phyloP scores from a whole-genome alignment of 2,329 filamentous ascomycete genomes.

The Hymenoscyphus fraxineus region DNA sequence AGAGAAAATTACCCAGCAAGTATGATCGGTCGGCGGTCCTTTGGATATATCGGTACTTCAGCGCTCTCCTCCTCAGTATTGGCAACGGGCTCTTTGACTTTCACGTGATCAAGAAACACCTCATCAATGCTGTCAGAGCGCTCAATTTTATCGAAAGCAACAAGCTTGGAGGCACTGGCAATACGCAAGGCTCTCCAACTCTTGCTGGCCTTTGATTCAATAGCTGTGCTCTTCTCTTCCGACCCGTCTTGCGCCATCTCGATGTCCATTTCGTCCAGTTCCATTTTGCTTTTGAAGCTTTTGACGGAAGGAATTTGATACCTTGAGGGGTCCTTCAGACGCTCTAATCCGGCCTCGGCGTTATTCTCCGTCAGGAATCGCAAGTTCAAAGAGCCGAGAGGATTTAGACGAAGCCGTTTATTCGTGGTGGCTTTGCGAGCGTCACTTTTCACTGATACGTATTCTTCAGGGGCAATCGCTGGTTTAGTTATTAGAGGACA shows the following conservation, averaged over 20 bases:
- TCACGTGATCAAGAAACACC: constrained; percentile 49
- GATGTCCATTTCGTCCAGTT: constrained; percentile 78
- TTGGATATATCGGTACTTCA: constrained; percentile 39
- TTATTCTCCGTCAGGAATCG: constrained; percentile 72
- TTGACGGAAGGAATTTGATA: constrained; percentile 67
- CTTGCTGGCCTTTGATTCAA: constrained; percentile 79
- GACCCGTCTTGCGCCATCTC: constrained; percentile 68
- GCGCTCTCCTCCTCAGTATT: constrained; percentile 36
- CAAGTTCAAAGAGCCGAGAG: constrained; percentile 71
- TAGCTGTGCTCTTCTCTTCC: constrained; percentile 49
- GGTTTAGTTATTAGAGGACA: constrained; percentile 82
- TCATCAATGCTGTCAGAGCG: constrained; percentile 67
- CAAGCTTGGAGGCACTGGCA: constrained; percentile 68
- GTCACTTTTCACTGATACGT: constrained; percentile 63
- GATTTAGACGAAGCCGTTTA: constrained; percentile 64
- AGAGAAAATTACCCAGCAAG: constrained; percentile 46
- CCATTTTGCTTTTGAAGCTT: constrained; percentile 68
- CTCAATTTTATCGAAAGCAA: constrained; percentile 82
- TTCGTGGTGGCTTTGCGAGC: constrained; percentile 64
- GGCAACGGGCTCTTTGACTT: constrained; percentile 35
- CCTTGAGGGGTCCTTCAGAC: constrained; percentile 62
- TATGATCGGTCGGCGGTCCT: constrained; percentile 55
- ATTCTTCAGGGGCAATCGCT: constrained; percentile 64
- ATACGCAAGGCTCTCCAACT: constrained; percentile 86
- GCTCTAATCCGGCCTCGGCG: constrained; percentile 58